Conservation (phyloP, 768 basidiomycete genomes). For the Floccularia luteovirens region DNA sequence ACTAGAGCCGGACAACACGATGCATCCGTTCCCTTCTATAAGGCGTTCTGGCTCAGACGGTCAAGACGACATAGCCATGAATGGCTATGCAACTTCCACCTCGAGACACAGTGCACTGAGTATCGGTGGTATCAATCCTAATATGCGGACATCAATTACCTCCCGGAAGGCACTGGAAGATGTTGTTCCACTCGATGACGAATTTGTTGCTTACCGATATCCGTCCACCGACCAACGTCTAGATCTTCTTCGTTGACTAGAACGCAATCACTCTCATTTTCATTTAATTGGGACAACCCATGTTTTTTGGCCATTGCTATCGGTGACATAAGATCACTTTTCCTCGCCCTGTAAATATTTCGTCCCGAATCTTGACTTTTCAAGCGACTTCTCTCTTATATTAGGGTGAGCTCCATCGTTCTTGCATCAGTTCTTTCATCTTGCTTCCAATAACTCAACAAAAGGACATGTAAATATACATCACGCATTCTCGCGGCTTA, state of each 20-base stretch:
- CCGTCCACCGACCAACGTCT: slow-evolving; percentile 70
- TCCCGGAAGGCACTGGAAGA: slow-evolving; percentile 71
- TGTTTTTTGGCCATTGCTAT: not conserved
- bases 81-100: slow-evolving; percentile 40
- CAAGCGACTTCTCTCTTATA: too few relatives aligned
- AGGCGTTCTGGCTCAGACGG: slow-evolving; percentile 34
- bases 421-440: not conserved
- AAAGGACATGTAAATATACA: not conserved
- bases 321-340: not conserved
- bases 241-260: slow-evolving; percentile 44
- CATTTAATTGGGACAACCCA: not conserved
- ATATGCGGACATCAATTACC: slow-evolving; percentile 47
- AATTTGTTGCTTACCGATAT: slow-evolving; percentile 84
- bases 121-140: slow-evolving; percentile 26
- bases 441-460: too few relatives aligned
- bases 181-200: slow-evolving; percentile 76
- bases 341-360: slow-evolving; percentile 1
- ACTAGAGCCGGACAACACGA: slow-evolving; percentile 20
- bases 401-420: too few relatives aligned
- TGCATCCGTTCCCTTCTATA: slow-evolving; percentile 43
- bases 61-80: slow-evolving; percentile 38
- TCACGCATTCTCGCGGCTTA: too few relatives aligned
- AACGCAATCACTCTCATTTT: not conserved
- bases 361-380: too few relatives aligned
- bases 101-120: slow-evolving; percentile 45